Conservation (phyloP, 257 asterid genomes). For the Petunia axillaris region DNA sequence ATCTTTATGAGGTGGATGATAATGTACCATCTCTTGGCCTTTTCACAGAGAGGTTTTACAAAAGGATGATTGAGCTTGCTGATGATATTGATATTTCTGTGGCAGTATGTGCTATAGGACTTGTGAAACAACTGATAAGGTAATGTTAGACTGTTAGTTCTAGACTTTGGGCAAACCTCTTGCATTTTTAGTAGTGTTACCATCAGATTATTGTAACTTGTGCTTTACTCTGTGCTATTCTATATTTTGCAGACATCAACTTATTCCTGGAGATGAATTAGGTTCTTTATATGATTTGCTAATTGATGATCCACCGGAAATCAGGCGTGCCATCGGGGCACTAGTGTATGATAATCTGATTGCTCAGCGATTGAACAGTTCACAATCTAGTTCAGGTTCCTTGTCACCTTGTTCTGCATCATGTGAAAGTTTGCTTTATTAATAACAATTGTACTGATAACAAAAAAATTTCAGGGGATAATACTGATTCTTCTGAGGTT, state of each 20-base stretch:
- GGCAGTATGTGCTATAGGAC: slow-evolving; percentile 98
- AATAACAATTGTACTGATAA: slow-evolving; percentile 18
- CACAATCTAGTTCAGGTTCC: slow-evolving; percentile 77
- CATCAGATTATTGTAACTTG: slow-evolving; percentile 28
- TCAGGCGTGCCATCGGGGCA: slow-evolving; percentile 93
- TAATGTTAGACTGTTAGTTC: slow-evolving; percentile 38
- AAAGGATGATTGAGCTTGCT: slow-evolving; percentile 97
- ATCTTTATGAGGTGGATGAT: slow-evolving; percentile 89
- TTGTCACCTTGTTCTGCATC: slow-evolving; percentile 10
- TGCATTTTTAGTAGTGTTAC: slow-evolving; percentile 9
- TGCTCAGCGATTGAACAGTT: slow-evolving; percentile 85
- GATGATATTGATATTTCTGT: slow-evolving; percentile 96
- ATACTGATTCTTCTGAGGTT: slow-evolving; percentile 71
- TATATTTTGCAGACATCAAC: slow-evolving; percentile 77
- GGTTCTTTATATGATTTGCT: slow-evolving; percentile 92
- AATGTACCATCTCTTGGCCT: slow-evolving; percentile 96
- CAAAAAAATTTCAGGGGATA: slow-evolving; percentile 56
- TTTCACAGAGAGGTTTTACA: slow-evolving; percentile 88
- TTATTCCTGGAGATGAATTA: slow-evolving; percentile 96
- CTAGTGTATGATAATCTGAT: slow-evolving; percentile 94
- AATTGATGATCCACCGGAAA: slow-evolving; percentile 95
- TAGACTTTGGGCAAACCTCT: not conserved
- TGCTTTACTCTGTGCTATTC: slow-evolving; percentile 32
- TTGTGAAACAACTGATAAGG: slow-evolving; percentile 92
- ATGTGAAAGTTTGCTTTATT: slow-evolving; percentile 16